Conservation (phyloP, 257 asterid species). For the Solanum bukasovii region DNA sequence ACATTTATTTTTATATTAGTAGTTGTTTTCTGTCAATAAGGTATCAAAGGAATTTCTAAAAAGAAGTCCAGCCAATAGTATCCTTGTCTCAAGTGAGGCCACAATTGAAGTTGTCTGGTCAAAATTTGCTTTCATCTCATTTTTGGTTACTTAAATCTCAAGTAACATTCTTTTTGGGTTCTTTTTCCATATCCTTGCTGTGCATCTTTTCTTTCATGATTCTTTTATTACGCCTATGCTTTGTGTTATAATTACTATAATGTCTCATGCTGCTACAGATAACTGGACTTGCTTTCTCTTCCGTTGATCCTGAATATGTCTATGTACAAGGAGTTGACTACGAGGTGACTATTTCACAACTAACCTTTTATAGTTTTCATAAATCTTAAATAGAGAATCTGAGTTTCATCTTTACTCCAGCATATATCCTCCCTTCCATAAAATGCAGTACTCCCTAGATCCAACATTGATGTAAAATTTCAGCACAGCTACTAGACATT, state of each 20-base stretch:
- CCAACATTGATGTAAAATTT: background rate
- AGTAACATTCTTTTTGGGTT: background rate
- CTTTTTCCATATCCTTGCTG: background rate
- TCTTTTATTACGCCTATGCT: background rate
- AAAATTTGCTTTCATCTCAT: background rate
- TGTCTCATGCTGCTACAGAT: conserved; percentile 37
- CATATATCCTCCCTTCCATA: background rate
- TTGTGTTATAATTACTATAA: background rate
- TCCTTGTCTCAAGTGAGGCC: background rate
- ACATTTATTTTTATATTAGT: background rate
- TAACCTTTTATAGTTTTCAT: background rate
- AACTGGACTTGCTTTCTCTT: conserved; percentile 81
- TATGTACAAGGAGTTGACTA: conserved; percentile 90
- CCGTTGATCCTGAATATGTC: conserved; percentile 59
- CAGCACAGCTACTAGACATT: background rate
- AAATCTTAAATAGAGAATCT: conserved; percentile 1
- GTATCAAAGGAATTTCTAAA: background rate
- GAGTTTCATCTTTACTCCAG: background rate
- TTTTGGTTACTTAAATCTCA: background rate
- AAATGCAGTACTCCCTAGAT: background rate
- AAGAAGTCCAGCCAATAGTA: background rate
- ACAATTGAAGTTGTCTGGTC: background rate
- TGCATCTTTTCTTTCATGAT: background rate
- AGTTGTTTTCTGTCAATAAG: background rate
- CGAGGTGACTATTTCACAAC: conserved; percentile 43